Evolutionary conservation across 2,329 filamentous ascomycete species (phyloP).

Genomic region (Exophiala phaeomuriformis): DNA sequence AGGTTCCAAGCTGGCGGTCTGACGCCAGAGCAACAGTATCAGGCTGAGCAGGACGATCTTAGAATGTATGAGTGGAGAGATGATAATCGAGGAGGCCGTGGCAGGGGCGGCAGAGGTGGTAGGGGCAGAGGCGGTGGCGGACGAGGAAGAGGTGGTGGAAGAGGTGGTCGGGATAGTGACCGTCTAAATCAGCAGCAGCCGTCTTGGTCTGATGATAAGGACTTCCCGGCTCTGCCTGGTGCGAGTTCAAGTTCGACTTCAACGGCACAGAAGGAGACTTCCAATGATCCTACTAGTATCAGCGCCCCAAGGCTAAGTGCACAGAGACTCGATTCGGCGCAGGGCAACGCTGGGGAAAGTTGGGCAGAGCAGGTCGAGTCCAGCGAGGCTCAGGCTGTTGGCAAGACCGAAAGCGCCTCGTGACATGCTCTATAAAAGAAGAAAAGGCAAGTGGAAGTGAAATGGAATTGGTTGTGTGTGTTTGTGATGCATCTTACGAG

Average conservation of each 20-base stretch:
- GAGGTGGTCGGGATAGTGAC: background rate
- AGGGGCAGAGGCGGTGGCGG: constrained; percentile 15
- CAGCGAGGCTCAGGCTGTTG: constrained; percentile 20
- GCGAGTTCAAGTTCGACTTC: background rate
- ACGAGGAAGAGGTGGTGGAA: constrained; percentile 9
- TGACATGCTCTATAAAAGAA: background rate
- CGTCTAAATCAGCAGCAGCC: constrained; percentile 10
- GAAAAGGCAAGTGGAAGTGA: background rate
- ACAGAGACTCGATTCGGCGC: constrained; percentile 7
- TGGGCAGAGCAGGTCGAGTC: constrained; percentile 29
- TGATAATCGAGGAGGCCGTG: constrained; percentile 15
- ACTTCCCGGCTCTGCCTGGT: constrained; percentile 26
- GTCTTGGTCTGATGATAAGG: constrained; percentile 17
- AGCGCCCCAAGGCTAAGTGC: constrained; percentile 3
- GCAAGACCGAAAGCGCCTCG: constrained; percentile 2
- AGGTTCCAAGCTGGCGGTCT: constrained; percentile 7
- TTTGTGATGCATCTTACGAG: background rate
- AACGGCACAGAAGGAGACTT: background rate
- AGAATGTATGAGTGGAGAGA: constrained; percentile 25
- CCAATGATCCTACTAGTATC: background rate
- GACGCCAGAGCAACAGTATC: constrained; percentile 5
- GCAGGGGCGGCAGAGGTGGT: constrained; percentile 16
- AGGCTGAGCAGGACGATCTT: constrained; percentile 20
- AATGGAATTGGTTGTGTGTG: background rate
- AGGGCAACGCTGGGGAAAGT: constrained; percentile 18